Conservation (phyloP, 768 basidiomycete species). For the Auriculariales sp. region DNA sequence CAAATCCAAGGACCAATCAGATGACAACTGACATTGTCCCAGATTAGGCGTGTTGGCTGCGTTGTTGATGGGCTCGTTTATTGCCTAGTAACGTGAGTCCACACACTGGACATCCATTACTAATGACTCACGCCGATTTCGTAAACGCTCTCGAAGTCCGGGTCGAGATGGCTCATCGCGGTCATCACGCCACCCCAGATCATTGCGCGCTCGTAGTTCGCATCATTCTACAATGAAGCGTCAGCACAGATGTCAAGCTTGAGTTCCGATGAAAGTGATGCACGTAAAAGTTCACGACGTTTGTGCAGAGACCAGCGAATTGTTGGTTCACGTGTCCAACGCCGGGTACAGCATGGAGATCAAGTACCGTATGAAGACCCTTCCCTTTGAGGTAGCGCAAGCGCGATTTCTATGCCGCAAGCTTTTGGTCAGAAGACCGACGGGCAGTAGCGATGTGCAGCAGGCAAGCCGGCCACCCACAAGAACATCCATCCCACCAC, state of each 20-base stretch:
- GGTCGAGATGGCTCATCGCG: slow-evolving; percentile 50
- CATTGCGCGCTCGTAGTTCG: slow-evolving; percentile 65
- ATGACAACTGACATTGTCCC: slow-evolving; percentile 48
- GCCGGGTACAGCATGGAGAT: slow-evolving; percentile 60
- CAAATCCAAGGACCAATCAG: neutral
- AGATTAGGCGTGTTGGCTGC: slow-evolving; percentile 53
- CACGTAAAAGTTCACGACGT: slow-evolving; percentile 60
- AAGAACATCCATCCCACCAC: slow-evolving; percentile 52
- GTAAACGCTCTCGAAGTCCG: slow-evolving; percentile 48
- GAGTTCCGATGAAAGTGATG: slow-evolving; percentile 9
- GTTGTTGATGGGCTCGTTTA: slow-evolving; percentile 70
- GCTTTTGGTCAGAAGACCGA: too few species aligned
- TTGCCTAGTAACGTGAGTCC: too few species aligned
- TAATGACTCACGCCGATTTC: too few species aligned
- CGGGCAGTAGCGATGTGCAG: too few species aligned
- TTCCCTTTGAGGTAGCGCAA: slow-evolving; percentile 42
- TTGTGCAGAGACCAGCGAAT: slow-evolving; percentile 53
- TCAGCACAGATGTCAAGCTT: neutral
- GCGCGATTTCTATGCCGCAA: slow-evolving; percentile 47
- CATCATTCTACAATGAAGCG: slow-evolving; percentile 31
- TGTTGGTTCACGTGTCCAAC: slow-evolving; percentile 43
- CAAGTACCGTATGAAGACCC: slow-evolving; percentile 51
- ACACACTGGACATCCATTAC: too few species aligned
- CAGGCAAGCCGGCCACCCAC: slow-evolving; percentile 25
- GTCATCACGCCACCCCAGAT: slow-evolving; percentile 82